Evolutionary conservation across 192 early-diverging fungal genomes (phyloP), one percentile per base, ranked within the genome.

Genomic region (Coemansia sp.): DNA sequence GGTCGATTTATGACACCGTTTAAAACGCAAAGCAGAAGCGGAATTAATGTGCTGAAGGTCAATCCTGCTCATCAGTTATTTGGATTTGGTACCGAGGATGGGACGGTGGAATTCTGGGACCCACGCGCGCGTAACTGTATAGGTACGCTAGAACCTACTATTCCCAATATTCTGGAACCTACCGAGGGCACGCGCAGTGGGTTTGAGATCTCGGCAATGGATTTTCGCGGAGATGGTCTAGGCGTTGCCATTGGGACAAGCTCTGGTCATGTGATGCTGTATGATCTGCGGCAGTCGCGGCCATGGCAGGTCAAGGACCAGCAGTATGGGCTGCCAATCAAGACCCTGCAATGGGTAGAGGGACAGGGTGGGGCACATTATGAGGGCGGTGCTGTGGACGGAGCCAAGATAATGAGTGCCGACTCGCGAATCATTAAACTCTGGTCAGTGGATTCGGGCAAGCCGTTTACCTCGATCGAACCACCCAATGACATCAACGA

Each of bases 241-340:
- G 84, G 87, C 18, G 83, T 88, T 59, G 94, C 87, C 10, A 88
- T 93, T 1, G 97, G 97, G 50, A 97, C 94, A 5, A 87, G 90
- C 7, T 89, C 91, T 26, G 97, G 97, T 23, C 95, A 96, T 51
- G 89, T 94, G 19, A 70, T 97, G 30, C 82, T 96, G 32, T 97
- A 97, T 71, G 97, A 99, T 85, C 82, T 99, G 70, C 88, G 97
- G 49, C 85, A 88, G 69, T 85, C 84, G 54, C 77, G 85, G 21
- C 97, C 97, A 8, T 85, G 89, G 62, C 81, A 92, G 51, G 84
- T 94, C 68, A 97, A 97, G 83, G 97, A 99, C 84, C 97, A 99
- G 77, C 94, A 96, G 79, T 99, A 96, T 73, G 94, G 94, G 18
- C 87, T 91, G 69, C 93, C 94, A 26, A 97, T 99, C 69, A 93